Evolutionary conservation across 1,284 basidiomycete genomes (phyloP).

Genomic region (Cryptococcus hybrid): DNA sequence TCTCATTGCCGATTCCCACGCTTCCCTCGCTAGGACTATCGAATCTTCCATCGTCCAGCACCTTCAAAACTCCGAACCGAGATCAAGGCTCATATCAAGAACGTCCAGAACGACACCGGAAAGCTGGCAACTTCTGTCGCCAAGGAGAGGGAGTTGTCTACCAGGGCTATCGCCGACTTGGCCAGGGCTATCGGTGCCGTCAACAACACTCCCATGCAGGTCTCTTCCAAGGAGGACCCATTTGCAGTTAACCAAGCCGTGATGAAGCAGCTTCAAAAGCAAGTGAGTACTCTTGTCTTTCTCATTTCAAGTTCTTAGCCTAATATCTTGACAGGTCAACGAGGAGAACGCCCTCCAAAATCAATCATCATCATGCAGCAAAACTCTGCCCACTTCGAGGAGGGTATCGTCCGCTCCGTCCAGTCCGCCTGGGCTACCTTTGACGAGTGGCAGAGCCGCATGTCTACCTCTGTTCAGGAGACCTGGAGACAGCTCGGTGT

Average conservation of each 20-base stretch:
- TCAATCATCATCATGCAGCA: slow-evolving; percentile 99
- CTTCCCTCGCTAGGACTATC: slow-evolving; percentile 92
- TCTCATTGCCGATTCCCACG: slow-evolving; percentile 91
- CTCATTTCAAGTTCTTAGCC: not conserved
- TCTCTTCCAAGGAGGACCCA: slow-evolving; percentile 82
- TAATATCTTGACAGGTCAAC: slow-evolving; percentile 60
- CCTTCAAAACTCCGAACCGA: slow-evolving; percentile 85
- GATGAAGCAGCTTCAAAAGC: slow-evolving; percentile 81
- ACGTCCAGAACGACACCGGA: slow-evolving; percentile 97
- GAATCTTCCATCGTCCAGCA: slow-evolving; percentile 98
- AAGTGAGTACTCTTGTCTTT: slow-evolving; percentile 45
- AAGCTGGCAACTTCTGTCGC: slow-evolving; percentile 93
- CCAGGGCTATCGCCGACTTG: slow-evolving; percentile 83
- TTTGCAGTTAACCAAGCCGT: slow-evolving; percentile 77
- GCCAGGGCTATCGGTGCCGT: slow-evolving; percentile 81
- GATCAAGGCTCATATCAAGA: slow-evolving; percentile 97
- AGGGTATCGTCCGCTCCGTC: slow-evolving; percentile 91
- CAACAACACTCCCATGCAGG: slow-evolving; percentile 92
- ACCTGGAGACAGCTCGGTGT: slow-evolving; percentile 73
- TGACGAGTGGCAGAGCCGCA: slow-evolving; percentile 94
- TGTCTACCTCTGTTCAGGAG: slow-evolving; percentile 74
- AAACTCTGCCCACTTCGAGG: slow-evolving; percentile 96
- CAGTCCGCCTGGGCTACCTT: slow-evolving; percentile 98
- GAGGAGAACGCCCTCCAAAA: slow-evolving; percentile 97
- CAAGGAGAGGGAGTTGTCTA: slow-evolving; percentile 84